These are phyloP conservation scores for Volvariella volvacea DNA, from an alignment of 1,284 basidiomycete species.

Conservation along the genomic window DNA sequence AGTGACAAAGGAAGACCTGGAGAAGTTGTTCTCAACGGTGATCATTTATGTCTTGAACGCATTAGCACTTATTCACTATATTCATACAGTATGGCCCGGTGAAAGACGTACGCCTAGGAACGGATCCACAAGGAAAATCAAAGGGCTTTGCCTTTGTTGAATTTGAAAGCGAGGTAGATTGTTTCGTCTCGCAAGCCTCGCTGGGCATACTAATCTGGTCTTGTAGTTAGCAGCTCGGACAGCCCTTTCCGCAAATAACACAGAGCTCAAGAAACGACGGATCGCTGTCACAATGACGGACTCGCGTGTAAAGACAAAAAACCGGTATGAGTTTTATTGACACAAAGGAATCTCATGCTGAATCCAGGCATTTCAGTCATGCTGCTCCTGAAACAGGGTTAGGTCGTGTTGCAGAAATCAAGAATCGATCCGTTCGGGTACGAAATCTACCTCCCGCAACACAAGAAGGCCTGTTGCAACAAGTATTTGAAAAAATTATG, in stretches of 20 bases:
- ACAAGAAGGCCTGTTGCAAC: slow-evolving; percentile 87
- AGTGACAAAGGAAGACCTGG: slow-evolving; percentile 67
- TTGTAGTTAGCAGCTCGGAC: slow-evolving; percentile 62
- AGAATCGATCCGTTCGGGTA: slow-evolving; percentile 68
- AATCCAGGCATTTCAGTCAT: slow-evolving; percentile 23
- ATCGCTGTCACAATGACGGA: slow-evolving; percentile 83
- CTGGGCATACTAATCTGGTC: not conserved
- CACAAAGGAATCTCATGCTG: not conserved
- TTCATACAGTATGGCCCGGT: slow-evolving; percentile 67
- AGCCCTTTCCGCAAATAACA: slow-evolving; percentile 76
- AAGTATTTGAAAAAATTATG: slow-evolving; percentile 74
- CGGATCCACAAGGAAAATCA: slow-evolving; percentile 62
- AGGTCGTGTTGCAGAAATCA: slow-evolving; percentile 52
- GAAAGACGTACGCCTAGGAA: slow-evolving; percentile 74
- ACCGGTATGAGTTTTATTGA: not conserved
- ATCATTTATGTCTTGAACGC: slow-evolving; percentile 3
- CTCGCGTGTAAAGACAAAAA: slow-evolving; percentile 44
- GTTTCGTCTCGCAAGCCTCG: not conserved
- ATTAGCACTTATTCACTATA: slow-evolving; percentile 7
- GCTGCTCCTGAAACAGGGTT: slow-evolving; percentile 46
- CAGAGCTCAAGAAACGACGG: slow-evolving; percentile 77
- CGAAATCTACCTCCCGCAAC: slow-evolving; percentile 59
- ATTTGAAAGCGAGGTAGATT: slow-evolving; percentile 69
- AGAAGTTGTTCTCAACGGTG: slow-evolving; percentile 73
- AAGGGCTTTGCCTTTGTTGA: slow-evolving; percentile 95